Base-by-base conservation (phyloP, 176 grass and related monocot genomes). In the Alloteropsis semialata region DNA sequence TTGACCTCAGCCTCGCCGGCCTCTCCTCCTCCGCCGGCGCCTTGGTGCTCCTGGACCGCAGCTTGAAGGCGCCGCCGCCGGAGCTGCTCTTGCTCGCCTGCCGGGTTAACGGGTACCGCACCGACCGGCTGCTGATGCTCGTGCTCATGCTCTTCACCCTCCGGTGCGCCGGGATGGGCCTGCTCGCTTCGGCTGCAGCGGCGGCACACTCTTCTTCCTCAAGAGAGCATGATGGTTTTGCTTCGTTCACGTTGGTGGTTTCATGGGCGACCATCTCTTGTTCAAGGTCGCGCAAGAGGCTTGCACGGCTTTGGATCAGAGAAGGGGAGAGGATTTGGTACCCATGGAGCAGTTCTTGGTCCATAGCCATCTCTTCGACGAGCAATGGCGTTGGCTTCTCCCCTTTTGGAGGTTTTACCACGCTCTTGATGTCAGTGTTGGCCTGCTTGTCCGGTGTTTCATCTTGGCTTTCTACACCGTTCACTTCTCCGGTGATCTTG, bases 11-110 rank as follows among this genome's bases (percentile, higher is more conserved):
- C 80, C 82, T 83, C 39, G 60, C 53, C 1, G 72, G 49, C 37
- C 42, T 82, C 29, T 69, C 61, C 37, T 84, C 53, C 6, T 64
- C 71, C 1, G 82, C 21, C 18, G 82, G 79, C 0, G 67, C 85
- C 11, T 60, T 87, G 76, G 63, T 69, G 87, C 89, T 89, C 76
- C 69, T 81, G 71, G 87, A 94, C 0, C 81, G 70, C 69, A 84
- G 22, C 76, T 91, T 82, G 89, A 84, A 86, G 83, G 55, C 15
- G 5, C 65, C 14, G n/a, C n/a, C n/a, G n/a, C n/a, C n/a, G n/a
- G n/a, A n/a, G n/a, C n/a, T n/a, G 2, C 57, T 85, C 46, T 34
- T 89, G 89, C 89, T 89, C 28, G 65, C 27, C 48, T 91, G 82
- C 3, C 89, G 74, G 5, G 55, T 22, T 49, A 88, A 82, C 2